Evolutionary conservation across 768 basidiomycete genomes (phyloP), one percentile per base, ranked within the genome.

Genomic region (Mycena olivaceomarginata): DNA sequence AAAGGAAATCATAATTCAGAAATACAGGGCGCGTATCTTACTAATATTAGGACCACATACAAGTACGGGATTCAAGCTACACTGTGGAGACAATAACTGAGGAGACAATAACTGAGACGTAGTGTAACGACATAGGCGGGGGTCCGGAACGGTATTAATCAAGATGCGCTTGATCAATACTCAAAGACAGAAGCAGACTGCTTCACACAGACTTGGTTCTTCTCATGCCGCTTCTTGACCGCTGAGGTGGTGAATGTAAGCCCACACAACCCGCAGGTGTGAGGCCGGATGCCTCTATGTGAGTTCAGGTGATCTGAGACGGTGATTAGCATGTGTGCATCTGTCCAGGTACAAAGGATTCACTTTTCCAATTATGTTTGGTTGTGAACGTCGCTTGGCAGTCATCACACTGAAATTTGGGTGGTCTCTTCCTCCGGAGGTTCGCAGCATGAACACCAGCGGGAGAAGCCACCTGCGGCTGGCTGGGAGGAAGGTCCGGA

Each of bases 301-400:
- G 75, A 10, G 48, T 76, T 72, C 6, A 18, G 0, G 25, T 76
- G 75, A 37, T 76, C 75, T 76, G 22, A 4, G 39, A 20, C 31
- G 10, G 62, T 15, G n/a, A 25, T 67, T 37, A 62, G 25, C 40
- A 13, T 12, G 18, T n/a, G 12, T n/a, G 11, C 22, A 53, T 11
- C 13, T 45, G 37, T 12, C 5, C 5, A 63, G 43, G 20, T 40
- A 1, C 13, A 37, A 48, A 12, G 15, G 16, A 51, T 57, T 1
- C 22, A 76, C 75, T 57, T 6, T 12, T 48, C 1, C 67, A 53
- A 9, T 76, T 76, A 16, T 76, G 75, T 0, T 10, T 56, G 5
- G 75, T 20, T 3, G 75, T 76, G n/a, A 76, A 64, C 5, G 57
- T 48, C 1, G 57, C 46, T 6, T 1, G 4, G 63, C 66, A 76